A percentile compares a stretch with the other conserved stretches of the same genome.
Evolutionary conservation across 768 basidiomycete genomes (phyloP).

Genomic region (Coprinopsis marcescibilis): DNA sequence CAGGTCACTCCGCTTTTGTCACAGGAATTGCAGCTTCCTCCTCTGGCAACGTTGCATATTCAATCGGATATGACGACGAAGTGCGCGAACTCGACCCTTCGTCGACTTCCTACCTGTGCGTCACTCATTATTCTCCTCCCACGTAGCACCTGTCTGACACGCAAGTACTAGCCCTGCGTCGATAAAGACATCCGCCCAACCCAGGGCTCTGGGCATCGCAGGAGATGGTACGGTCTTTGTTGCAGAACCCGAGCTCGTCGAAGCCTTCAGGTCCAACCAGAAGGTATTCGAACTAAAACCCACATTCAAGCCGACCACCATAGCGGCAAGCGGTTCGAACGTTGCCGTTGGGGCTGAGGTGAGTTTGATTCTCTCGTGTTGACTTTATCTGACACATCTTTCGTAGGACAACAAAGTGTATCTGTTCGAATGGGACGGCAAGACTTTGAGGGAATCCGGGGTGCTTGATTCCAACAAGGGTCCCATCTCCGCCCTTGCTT

Average conservation of each 20-base stretch:
- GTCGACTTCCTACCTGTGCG: constrained; percentile 45
- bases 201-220: constrained; percentile 55
- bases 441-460: constrained; percentile 47
- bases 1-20: constrained; percentile 67
- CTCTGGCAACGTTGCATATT: constrained; percentile 49
- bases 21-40: constrained; percentile 48
- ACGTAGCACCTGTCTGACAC: neutral
- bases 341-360: constrained; percentile 79
- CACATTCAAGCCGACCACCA: constrained; percentile 46
- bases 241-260: constrained; percentile 49
- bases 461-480: constrained; percentile 66
- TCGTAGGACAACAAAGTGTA: constrained; percentile 68
- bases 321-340: constrained; percentile 45
- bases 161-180: constrained; percentile 40
- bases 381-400: constrained; percentile 1
- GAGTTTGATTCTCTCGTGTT: constrained; percentile 16
- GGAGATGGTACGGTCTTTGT: constrained; percentile 64
- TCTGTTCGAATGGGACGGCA: constrained; percentile 69
- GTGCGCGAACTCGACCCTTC: constrained; percentile 56
- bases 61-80: constrained; percentile 76
- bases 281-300: constrained; percentile 52
- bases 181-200: constrained; percentile 54
- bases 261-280: constrained; percentile 68
- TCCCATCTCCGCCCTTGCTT: constrained; percentile 65
- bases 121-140: constrained; percentile 10